Conservation (phyloP, 2,329 filamentous ascomycete genomes). For the Claviceps purpurea region DNA sequence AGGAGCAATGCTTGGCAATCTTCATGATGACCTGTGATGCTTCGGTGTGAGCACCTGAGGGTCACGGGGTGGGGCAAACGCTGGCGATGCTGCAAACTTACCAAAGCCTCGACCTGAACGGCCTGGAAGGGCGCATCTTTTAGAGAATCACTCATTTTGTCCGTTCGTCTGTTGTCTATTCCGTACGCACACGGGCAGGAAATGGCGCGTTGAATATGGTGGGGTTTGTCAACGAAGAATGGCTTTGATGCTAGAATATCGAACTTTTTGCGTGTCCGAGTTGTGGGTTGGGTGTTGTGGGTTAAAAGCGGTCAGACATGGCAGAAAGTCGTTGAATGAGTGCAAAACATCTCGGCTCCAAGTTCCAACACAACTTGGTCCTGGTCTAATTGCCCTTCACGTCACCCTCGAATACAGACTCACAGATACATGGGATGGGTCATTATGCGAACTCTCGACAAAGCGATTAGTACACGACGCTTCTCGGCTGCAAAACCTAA, state of each 20-base stretch:
- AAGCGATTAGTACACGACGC: background rate
- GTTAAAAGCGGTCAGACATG: conserved; percentile 23
- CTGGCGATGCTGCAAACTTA: conserved; percentile 31
- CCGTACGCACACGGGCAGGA: conserved; percentile 6
- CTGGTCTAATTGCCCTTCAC: background rate
- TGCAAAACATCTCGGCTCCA: background rate
- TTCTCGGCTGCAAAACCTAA: background rate
- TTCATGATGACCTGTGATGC: conserved; percentile 74
- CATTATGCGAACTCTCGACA: background rate
- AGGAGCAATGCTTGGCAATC: conserved; percentile 89
- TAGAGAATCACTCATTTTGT: conserved; percentile 42
- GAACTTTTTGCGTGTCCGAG: conserved; percentile 27
- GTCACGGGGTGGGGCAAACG: conserved; percentile 21
- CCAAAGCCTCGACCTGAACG: conserved; percentile 90
- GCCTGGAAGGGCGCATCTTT: conserved; percentile 66
- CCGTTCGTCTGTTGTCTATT: conserved; percentile 7
- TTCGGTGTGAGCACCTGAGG: conserved; percentile 10
- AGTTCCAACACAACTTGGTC: background rate
- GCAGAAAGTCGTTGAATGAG: conserved; percentile 19
- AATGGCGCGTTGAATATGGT: conserved; percentile 14
- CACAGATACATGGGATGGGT: background rate
- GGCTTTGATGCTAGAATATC: conserved; percentile 25
- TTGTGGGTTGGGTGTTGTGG: conserved; percentile 34
- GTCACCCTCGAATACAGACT: background rate
- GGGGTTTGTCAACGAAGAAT: conserved; percentile 7